phyloP scores from a whole-genome alignment of 2,329 filamentous ascomycete species.

The Furcasterigmium sp. region DNA sequence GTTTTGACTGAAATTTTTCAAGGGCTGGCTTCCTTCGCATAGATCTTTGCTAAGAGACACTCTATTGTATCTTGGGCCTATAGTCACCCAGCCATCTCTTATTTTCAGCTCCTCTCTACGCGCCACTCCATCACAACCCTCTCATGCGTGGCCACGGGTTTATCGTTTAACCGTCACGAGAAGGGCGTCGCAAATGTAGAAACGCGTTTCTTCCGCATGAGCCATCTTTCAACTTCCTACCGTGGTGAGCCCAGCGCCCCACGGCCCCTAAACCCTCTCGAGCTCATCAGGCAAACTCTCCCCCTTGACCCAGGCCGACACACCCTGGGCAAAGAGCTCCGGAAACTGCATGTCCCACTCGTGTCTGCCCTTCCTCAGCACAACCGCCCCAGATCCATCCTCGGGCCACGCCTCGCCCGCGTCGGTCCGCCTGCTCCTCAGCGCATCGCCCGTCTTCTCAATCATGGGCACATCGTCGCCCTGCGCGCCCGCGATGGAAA shows the following conservation, averaged over 20 bases:
- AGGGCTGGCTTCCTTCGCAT: too few species aligned
- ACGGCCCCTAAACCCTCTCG: background rate
- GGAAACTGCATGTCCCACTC: constrained; percentile 35
- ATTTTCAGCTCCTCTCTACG: too few species aligned
- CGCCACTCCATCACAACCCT: too few species aligned
- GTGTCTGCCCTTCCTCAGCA: constrained; percentile 29
- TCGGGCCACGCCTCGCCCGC: constrained; percentile 15
- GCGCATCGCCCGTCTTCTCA: constrained; percentile 20
- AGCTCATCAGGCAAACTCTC: constrained; percentile 18
- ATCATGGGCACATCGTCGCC: constrained; percentile 25
- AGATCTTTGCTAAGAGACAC: too few species aligned
- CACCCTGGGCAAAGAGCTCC: constrained; percentile 26
- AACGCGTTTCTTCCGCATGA: too few species aligned
- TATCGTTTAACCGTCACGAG: too few species aligned
- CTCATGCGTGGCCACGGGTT: too few species aligned
- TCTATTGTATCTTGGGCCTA: too few species aligned
- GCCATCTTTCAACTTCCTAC: too few species aligned
- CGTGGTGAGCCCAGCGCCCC: background rate
- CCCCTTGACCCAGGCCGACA: constrained; percentile 28
- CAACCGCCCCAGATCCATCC: constrained; percentile 20
- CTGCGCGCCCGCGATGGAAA: constrained; percentile 18
- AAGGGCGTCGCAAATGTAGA: too few species aligned
- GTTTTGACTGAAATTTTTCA: too few species aligned
- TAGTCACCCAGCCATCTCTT: too few species aligned
- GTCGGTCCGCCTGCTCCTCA: constrained; percentile 9